Conservation (phyloP, 176 grass and related monocot species). For the Triticum aestivum region IWGSC_CS_RefSeq_v2.1 NC_057809.1:612258865-612259364, state of each 20-base stretch:
- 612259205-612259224: slow-evolving; percentile 65
- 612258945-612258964: slow-evolving; percentile 49
- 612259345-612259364: background rate
- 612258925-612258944: slow-evolving; percentile 38
- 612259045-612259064: background rate
- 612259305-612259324: slow-evolving; percentile 18
- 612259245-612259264: slow-evolving; percentile 65
- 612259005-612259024: slow-evolving; percentile 56
- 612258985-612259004: slow-evolving; percentile 56
- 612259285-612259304: slow-evolving; percentile 60
- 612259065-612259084: background rate
- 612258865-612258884: slow-evolving; percentile 57
- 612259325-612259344: background rate
- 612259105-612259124: slow-evolving; percentile 32
- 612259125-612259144: slow-evolving; percentile 48
- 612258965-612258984: slow-evolving; percentile 54
- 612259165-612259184: slow-evolving; percentile 72
- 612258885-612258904: slow-evolving; percentile 96
- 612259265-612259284: slow-evolving; percentile 68
- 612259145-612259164: slow-evolving; percentile 81
- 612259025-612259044: slow-evolving; percentile 31
- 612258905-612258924: slow-evolving; percentile 73
- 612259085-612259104: background rate
- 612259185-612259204: slow-evolving; percentile 82
- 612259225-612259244: slow-evolving; percentile 53